These are phyloP conservation scores for Fimicolochytrium jonesii DNA, from an alignment of 192 early-diverging fungal genomes.

Conservation along the genomic window DNA sequence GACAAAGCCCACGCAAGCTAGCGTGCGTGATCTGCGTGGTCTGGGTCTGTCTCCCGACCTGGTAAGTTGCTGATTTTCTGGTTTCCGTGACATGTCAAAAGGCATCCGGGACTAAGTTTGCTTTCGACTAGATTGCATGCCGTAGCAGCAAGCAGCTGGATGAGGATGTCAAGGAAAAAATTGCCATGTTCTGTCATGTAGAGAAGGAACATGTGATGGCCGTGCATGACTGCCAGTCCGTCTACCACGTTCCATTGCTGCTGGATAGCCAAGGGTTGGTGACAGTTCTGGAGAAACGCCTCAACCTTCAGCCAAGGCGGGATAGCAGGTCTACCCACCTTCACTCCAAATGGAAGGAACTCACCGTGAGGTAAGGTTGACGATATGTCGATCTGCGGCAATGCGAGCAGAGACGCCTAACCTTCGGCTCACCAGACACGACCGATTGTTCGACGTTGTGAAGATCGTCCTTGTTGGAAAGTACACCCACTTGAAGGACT, in stretches of 20 bases:
- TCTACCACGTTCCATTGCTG: slow-evolving; percentile 95
- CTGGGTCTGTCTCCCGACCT: slow-evolving; percentile 93
- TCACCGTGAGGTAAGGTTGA: slow-evolving; percentile 60
- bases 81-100: too few species aligned
- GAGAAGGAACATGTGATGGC: slow-evolving; percentile 85
- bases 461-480: slow-evolving; percentile 94
- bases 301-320: slow-evolving; percentile 68
- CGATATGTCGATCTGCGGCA: too few species aligned
- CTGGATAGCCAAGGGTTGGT: slow-evolving; percentile 83
- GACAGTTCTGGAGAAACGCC: slow-evolving; percentile 72
- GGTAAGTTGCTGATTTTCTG: slow-evolving; percentile 27
- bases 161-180: slow-evolving; percentile 80
- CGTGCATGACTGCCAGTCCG: slow-evolving; percentile 92
- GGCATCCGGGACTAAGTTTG: too few species aligned
- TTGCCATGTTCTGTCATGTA: slow-evolving; percentile 99
- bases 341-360: slow-evolving; percentile 82
- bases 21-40: slow-evolving; percentile 89
- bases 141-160: slow-evolving; percentile 82
- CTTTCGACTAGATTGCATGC: slow-evolving; percentile 73
- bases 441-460: slow-evolving; percentile 74
- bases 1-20: slow-evolving; percentile 98
- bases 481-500: slow-evolving; percentile 94
- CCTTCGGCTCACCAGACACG: too few species aligned
- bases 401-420: too few species aligned
- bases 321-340: slow-evolving; percentile 56